Percentiles rank a stretch among this genome's conserved stretches.
Evolutionary conservation across 768 basidiomycete species (phyloP).

Genomic region (Russula dissimulans): DNA sequence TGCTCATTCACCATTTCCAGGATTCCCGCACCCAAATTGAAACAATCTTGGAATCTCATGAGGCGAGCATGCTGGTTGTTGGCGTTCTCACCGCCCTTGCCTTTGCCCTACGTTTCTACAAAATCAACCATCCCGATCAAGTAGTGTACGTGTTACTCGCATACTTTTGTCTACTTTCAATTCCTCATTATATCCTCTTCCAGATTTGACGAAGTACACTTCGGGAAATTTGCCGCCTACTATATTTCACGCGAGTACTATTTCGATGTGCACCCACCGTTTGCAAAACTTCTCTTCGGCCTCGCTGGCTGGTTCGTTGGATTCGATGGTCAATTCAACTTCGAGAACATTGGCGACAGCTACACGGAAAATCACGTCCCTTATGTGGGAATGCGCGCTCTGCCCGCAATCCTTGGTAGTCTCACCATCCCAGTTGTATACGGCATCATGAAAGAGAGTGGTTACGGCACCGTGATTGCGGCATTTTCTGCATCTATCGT

Average conservation of each 20-base stretch:
- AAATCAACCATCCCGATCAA: slow-evolving; percentile 90
- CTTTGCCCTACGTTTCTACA: slow-evolving; percentile 83
- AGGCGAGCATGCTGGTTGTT: slow-evolving; percentile 56
- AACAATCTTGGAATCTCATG: slow-evolving; percentile 49
- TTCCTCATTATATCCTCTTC: slow-evolving; percentile 1
- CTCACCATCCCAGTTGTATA: slow-evolving; percentile 88
- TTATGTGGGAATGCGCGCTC: slow-evolving; percentile 85
- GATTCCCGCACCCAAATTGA: slow-evolving; percentile 53
- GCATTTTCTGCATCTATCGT: slow-evolving; percentile 83
- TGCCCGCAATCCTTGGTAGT: slow-evolving; percentile 87
- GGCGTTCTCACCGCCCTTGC: slow-evolving; percentile 61
- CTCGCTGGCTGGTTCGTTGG: slow-evolving; percentile 95
- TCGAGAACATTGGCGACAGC: slow-evolving; percentile 92
- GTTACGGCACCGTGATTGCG: slow-evolving; percentile 85
- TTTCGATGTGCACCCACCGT: slow-evolving; percentile 97
- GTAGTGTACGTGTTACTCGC: slow-evolving; percentile 60
- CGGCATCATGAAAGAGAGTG: slow-evolving; percentile 96
- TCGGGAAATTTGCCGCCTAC: slow-evolving; percentile 95
- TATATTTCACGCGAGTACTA: slow-evolving; percentile 93
- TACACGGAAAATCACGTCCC: slow-evolving; percentile 84
- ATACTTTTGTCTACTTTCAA: not conserved
- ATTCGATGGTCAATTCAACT: slow-evolving; percentile 88
- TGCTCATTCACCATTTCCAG: slow-evolving; percentile 24
- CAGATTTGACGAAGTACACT: slow-evolving; percentile 97
- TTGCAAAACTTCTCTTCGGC: slow-evolving; percentile 91